These are phyloP conservation scores for Purpureocillium takamizusanense DNA, from an alignment of 2,329 filamentous ascomycete species.

Conservation along the genomic window DNA sequence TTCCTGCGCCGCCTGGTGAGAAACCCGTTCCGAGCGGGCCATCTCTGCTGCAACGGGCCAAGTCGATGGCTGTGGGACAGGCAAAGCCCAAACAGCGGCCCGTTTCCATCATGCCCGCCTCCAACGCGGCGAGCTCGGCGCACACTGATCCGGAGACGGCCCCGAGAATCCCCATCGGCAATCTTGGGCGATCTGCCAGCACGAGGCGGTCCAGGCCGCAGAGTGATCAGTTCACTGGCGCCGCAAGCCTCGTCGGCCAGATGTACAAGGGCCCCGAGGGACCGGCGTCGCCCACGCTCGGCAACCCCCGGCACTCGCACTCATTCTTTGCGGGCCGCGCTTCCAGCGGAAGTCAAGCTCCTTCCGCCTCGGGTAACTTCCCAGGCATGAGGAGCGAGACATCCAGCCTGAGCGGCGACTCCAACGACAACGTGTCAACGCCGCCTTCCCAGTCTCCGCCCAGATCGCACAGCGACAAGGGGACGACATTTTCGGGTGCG, in stretches of 20 bases:
- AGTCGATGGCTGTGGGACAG: slow-evolving; percentile 45
- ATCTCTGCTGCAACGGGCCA: slow-evolving; percentile 52
- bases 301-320: slow-evolving; percentile 49
- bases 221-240: slow-evolving; percentile 54
- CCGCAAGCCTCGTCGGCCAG: slow-evolving; percentile 71
- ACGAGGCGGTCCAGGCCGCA: slow-evolving; percentile 47
- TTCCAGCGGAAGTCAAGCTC: slow-evolving; percentile 38
- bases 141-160: slow-evolving; percentile 63
- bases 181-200: slow-evolving; percentile 42
- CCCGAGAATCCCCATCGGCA: slow-evolving; percentile 64
- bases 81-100: slow-evolving; percentile 42
- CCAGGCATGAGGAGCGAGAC: slow-evolving; percentile 61
- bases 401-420: slow-evolving; percentile 59
- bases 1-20: slow-evolving; percentile 55
- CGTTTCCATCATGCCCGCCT: slow-evolving; percentile 45
- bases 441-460: slow-evolving; percentile 46
- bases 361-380: slow-evolving; percentile 54
- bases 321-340: slow-evolving; percentile 55
- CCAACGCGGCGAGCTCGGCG: slow-evolving; percentile 23
- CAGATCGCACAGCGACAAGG: slow-evolving; percentile 40
- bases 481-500: slow-evolving; percentile 50
- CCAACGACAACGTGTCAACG: slow-evolving; percentile 39
- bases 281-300: slow-evolving; percentile 49
- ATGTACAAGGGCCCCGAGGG: slow-evolving; percentile 75
- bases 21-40: slow-evolving; percentile 26